phyloP scores from a whole-genome alignment of 257 asterid genomes.

The Thymus quinquecostatus region DNA sequence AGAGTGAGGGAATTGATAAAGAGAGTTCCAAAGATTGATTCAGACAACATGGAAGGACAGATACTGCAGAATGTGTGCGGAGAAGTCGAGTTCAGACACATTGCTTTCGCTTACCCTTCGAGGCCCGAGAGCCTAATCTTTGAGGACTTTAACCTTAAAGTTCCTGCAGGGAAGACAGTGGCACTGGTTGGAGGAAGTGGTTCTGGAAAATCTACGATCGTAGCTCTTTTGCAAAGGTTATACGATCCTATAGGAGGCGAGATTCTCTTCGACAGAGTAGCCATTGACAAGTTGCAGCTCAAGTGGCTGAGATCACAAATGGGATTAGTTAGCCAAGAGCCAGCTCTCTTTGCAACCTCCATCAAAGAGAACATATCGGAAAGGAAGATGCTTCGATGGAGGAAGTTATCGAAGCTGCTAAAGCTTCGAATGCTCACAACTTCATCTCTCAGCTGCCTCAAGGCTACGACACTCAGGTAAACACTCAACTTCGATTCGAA shows the following conservation, averaged over 20 bases:
- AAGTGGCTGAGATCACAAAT: conserved; percentile 57
- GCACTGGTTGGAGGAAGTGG: conserved; percentile 97
- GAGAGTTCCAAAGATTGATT: conserved; percentile 59
- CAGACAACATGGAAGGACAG: conserved; percentile 50
- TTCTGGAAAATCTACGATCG: conserved; percentile 87
- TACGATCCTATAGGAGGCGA: conserved; percentile 57
- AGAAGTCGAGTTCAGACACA: conserved; percentile 72
- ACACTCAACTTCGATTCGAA: too few species aligned
- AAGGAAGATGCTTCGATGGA: conserved; percentile 48
- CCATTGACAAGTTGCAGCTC: conserved; percentile 63
- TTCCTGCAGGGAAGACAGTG: conserved; percentile 58
- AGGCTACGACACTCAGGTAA: conserved; percentile 55
- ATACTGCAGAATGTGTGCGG: conserved; percentile 40
- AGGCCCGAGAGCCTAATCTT: conserved; percentile 23
- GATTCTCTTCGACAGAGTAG: too few species aligned
- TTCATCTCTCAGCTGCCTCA: conserved; percentile 48
- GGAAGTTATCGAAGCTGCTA: conserved; percentile 41
- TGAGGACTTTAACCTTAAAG: too few species aligned
- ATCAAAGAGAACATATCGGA: conserved; percentile 80
- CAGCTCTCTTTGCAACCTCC: conserved; percentile 93
- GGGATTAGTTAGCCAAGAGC: conserved; percentile 67
- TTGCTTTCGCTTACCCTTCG: conserved; percentile 90
- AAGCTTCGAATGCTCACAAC: conserved; percentile 54
- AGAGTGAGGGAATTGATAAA: conserved; percentile 65
- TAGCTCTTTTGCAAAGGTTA: conserved; percentile 78